These are phyloP conservation scores for Blastocystis sp. DNA, from an alignment of 352 stramenopile genomes.

Conservation along the genomic window DNA sequence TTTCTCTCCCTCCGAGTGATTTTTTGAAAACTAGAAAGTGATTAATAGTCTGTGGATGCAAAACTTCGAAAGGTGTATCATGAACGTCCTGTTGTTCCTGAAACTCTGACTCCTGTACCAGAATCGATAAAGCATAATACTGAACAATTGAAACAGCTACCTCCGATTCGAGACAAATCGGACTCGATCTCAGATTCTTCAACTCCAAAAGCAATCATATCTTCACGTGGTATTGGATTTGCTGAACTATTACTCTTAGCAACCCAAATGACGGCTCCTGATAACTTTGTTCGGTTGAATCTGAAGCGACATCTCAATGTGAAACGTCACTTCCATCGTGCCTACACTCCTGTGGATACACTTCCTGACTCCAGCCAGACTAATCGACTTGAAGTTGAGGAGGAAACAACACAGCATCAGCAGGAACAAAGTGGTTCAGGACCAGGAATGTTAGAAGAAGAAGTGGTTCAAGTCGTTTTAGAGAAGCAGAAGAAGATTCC, in stretches of 20 bases:
- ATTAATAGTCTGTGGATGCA: background rate
- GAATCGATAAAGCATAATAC: background rate
- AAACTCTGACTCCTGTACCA: background rate
- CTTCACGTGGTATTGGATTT: background rate
- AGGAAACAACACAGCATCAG: background rate
- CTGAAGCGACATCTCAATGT: conserved; percentile 54
- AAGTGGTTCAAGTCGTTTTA: conserved; percentile 1
- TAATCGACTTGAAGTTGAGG: background rate
- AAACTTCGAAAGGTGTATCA: conserved; percentile 52
- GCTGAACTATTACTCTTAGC: background rate
- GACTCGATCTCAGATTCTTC: background rate
- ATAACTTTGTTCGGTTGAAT: conserved; percentile 49
- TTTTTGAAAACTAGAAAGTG: background rate
- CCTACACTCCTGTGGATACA: background rate
- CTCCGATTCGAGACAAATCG: background rate
- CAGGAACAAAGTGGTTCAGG: background rate
- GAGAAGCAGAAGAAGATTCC: background rate
- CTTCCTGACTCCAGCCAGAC: background rate
- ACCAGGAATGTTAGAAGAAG: conserved; percentile 4
- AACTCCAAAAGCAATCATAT: background rate
- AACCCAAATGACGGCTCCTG: background rate
- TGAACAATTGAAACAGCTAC: background rate
- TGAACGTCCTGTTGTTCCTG: background rate
- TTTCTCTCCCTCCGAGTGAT: background rate
- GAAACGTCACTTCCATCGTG: background rate